phyloP scores from a whole-genome alignment of 148 eudicot species.

The Arbutus unedo region DNA sequence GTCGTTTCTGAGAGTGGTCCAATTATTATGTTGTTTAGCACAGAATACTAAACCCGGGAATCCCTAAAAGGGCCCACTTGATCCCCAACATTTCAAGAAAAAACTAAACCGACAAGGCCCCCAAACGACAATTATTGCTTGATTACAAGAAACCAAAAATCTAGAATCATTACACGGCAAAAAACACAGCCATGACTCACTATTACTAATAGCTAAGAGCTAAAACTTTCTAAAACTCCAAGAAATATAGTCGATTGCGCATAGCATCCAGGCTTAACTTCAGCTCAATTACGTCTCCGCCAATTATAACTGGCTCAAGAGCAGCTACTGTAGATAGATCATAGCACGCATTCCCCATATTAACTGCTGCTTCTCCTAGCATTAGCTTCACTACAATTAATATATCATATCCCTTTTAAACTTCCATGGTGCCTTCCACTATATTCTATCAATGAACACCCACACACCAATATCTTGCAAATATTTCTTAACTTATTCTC shows the following conservation, averaged over 20 bases:
- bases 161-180: not conserved
- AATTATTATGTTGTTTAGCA: not conserved
- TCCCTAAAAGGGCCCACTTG: not conserved
- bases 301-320: not conserved
- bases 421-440: not conserved
- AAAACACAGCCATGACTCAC: not conserved
- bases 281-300: not conserved
- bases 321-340: not conserved
- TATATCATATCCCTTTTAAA: not conserved
- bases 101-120: not conserved
- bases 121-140: not conserved
- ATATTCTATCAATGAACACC: not conserved
- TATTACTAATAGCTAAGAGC: not conserved
- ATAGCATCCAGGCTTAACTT: not conserved
- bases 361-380: not conserved
- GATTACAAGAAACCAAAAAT: not conserved
- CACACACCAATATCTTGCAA: not conserved
- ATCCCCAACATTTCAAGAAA: constrained; percentile 1
- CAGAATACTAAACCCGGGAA: not conserved
- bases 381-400: not conserved
- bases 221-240: not conserved
- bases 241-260: not conserved
- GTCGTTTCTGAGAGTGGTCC: not conserved
- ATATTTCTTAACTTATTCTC: not conserved
- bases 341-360: not conserved